Percentiles rank a stretch among this genome's conserved stretches.
Evolutionary conservation across 1,284 basidiomycete genomes (phyloP).

Genomic region (Fomitopsis schrenkii): DNA sequence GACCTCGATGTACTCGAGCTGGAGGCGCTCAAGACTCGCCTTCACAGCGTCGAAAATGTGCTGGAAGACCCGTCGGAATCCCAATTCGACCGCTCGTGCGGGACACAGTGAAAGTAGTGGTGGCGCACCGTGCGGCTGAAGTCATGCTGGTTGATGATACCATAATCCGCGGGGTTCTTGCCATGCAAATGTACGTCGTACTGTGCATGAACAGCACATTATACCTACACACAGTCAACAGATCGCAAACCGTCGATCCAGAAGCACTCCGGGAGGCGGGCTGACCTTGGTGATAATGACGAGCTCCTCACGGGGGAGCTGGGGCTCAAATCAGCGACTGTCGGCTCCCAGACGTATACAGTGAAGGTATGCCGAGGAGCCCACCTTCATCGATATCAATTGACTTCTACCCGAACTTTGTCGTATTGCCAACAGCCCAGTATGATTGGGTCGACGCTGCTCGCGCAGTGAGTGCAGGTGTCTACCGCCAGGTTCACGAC

Average conservation of each 20-base stretch:
- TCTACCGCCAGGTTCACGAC: too few species aligned
- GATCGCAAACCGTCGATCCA: background rate
- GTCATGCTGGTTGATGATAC: constrained; percentile 35
- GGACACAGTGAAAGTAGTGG: background rate
- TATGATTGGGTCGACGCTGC: too few species aligned
- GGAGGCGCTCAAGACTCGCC: constrained; percentile 35
- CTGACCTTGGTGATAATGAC: constrained; percentile 53
- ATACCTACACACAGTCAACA: constrained; percentile 14
- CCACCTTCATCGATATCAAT: too few species aligned
- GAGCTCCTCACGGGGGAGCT: constrained; percentile 51
- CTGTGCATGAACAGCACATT: background rate
- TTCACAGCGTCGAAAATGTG: constrained; percentile 43
- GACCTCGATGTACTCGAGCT: constrained; percentile 42
- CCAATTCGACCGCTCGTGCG: background rate
- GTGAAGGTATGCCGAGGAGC: too few species aligned
- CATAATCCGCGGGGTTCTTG: constrained; percentile 14
- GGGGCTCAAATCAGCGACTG: too few species aligned
- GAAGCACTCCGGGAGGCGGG: background rate
- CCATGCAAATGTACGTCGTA: constrained; percentile 33
- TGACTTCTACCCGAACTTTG: too few species aligned
- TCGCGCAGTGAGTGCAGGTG: too few species aligned
- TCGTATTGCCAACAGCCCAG: too few species aligned
- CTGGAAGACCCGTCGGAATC: constrained; percentile 15
- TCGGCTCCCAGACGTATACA: too few species aligned
- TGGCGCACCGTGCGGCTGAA: constrained; percentile 34